Evolutionary conservation across 1,284 basidiomycete genomes (phyloP), one percentile per base, ranked within the genome.

Genomic region (Microstroma glucosiphilum): DNA sequence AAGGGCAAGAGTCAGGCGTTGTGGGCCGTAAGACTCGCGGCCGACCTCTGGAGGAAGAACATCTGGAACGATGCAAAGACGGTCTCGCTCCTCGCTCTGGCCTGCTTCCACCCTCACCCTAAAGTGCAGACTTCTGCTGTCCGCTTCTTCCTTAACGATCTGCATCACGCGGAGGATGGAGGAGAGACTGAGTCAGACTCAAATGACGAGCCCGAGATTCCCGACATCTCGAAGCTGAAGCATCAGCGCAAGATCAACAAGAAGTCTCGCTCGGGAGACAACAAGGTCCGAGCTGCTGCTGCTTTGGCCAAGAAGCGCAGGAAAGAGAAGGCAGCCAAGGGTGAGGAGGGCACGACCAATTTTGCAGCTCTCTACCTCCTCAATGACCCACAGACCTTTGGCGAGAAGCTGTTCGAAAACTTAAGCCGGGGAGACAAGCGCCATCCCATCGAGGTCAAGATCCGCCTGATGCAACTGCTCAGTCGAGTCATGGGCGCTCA

Each of bases 111-210:
- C 80, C 92, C 94, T 8, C 87, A 90, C 57, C 85, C 88, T 57
- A 97, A 97, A 78, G 96, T 98, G 0, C 94, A 97, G 80, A 92
- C 88, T 64, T 92, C 92, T 0, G 91, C 92, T 1, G 82, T 96
- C n/a, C 91, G 97, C 81, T 99, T 98, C 82, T 98, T 98, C 84
- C 86, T 99, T 19, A 91, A 90, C 63, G 77, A 79, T 57, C 65
- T 78, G n/a, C 74, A 79, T 57, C 70, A 73, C 9, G 70, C 76
- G 3, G 76, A 79, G 63, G 64, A 69, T 53, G 58, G 40, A 13
- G 57, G 30, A 1, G 62, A 60, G 19, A 60, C 57, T n/a, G 60
- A 58, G 17, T 69, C 75, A 15, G 72, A 69, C 41, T 64, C 68
- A 8, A 66, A 65, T 9, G 67, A 64, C 26, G 66, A 68, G 13